Percentiles rank a stretch among this genome's conserved stretches.
phyloP scores from a whole-genome alignment of 768 basidiomycete genomes.

The Russula olivacea region DNA sequence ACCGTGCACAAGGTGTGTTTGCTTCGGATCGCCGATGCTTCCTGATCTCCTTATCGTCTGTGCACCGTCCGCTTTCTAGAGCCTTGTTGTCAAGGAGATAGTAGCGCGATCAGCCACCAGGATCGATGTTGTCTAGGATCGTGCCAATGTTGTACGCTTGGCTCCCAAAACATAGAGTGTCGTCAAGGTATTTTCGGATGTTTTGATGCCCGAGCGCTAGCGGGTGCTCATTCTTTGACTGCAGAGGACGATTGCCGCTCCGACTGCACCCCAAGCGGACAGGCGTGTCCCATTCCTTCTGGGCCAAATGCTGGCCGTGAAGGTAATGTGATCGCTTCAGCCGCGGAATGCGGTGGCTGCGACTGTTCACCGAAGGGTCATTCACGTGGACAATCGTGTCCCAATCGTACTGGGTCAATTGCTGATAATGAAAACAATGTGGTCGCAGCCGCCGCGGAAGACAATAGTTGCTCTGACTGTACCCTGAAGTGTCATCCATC shows the following conservation, averaged over 20 bases:
- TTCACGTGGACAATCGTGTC: background rate
- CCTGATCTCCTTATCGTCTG: background rate
- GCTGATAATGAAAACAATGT: background rate
- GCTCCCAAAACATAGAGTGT: background rate
- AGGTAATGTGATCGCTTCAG: background rate
- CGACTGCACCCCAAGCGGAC: background rate
- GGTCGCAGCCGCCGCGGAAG: background rate
- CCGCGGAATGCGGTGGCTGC: background rate
- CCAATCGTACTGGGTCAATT: background rate
- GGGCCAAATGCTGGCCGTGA: background rate
- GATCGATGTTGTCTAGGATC: background rate
- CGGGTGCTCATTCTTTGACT: background rate
- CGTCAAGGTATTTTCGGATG: background rate
- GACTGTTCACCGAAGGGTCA: background rate
- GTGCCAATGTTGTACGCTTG: background rate
- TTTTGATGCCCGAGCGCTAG: no score
- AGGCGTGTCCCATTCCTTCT: background rate
- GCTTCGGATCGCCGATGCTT: background rate
- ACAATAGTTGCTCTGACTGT: background rate
- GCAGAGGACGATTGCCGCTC: background rate
- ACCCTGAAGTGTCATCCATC: background rate
- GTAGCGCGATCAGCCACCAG: background rate
- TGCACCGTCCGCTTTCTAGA: background rate
- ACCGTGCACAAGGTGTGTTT: background rate
- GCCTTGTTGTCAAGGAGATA: background rate